phyloP scores from a whole-genome alignment of 768 basidiomycete species.

The Termitomyces sp. region DNA sequence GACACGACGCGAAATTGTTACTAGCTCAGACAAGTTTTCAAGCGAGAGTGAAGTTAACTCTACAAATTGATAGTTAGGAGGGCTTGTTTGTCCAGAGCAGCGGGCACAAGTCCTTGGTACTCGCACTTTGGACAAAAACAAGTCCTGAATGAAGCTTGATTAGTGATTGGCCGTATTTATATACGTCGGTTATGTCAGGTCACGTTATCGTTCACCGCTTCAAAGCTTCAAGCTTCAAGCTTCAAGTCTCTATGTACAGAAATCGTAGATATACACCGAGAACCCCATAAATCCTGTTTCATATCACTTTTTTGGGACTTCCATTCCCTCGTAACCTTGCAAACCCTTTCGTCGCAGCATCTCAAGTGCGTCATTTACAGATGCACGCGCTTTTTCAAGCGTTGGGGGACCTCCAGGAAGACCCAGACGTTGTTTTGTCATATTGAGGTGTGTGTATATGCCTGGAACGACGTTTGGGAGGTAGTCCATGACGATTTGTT shows the following conservation, averaged over 20 bases:
- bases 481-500: conserved; percentile 81
- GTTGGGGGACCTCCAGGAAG: conserved; percentile 70
- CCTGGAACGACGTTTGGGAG: conserved; percentile 78
- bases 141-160: not conserved
- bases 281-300: not conserved
- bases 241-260: not conserved
- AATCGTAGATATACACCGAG: not conserved
- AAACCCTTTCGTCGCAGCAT: conserved; percentile 52
- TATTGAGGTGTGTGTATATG: conserved; percentile 73
- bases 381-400: conserved; percentile 62
- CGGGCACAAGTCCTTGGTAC: not conserved
- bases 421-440: conserved; percentile 75
- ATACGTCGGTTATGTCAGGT: not conserved
- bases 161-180: conserved; percentile 3
- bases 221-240: not conserved
- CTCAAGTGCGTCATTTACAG: conserved; percentile 74
- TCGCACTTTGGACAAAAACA: conserved; percentile 11
- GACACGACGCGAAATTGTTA: not conserved
- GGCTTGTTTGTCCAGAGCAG: conserved; percentile 11
- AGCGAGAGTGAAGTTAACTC: not conserved
- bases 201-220: not conserved
- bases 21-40: not conserved
- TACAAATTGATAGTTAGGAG: not conserved
- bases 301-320: conserved; percentile 17
- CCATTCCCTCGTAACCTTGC: conserved; percentile 22